Conservation (phyloP, 371 early-diverging fungal genomes). For the Circinella minor region DNA sequence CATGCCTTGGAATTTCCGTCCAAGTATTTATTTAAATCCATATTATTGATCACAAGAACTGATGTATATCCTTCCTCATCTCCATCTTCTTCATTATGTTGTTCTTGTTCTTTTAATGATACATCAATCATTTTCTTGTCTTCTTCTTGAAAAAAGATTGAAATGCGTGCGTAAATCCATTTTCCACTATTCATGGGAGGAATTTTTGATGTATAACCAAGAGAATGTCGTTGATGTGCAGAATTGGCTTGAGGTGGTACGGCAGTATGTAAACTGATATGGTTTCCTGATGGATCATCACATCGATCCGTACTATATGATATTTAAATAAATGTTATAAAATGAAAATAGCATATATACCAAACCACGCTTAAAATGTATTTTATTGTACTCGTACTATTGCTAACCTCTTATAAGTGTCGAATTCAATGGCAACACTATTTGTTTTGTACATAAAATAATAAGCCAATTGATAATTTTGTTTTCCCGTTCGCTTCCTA, state of each 20-base stretch:
- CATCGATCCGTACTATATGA: conserved; percentile 39
- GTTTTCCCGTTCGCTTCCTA: background rate
- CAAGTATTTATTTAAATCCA: conserved; percentile 26
- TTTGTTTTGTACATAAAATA: background rate
- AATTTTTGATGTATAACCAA: conserved; percentile 45
- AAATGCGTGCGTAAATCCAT: conserved; percentile 34
- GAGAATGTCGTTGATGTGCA: conserved; percentile 49
- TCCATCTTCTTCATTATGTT: background rate
- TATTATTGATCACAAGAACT: conserved; percentile 23
- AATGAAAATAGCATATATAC: background rate
- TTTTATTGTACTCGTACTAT: no score
- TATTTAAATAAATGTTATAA: background rate
- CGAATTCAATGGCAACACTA: conserved; percentile 62
- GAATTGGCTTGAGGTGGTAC: conserved; percentile 36
- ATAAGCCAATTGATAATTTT: background rate
- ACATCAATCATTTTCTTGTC: conserved; percentile 18
- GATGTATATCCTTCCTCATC: conserved; percentile 18
- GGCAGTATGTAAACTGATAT: conserved; percentile 54
- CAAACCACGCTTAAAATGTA: no score
- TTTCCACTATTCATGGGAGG: conserved; percentile 42
- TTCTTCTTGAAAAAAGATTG: conserved; percentile 11
- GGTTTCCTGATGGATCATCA: conserved; percentile 56
- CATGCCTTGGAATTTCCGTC: conserved; percentile 20
- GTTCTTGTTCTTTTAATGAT: conserved; percentile 17
- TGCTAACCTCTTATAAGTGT: conserved; percentile 56